Evolutionary conservation across 441 rosid species (phyloP).

Genomic region (Theobroma grandiflorum): DNA sequence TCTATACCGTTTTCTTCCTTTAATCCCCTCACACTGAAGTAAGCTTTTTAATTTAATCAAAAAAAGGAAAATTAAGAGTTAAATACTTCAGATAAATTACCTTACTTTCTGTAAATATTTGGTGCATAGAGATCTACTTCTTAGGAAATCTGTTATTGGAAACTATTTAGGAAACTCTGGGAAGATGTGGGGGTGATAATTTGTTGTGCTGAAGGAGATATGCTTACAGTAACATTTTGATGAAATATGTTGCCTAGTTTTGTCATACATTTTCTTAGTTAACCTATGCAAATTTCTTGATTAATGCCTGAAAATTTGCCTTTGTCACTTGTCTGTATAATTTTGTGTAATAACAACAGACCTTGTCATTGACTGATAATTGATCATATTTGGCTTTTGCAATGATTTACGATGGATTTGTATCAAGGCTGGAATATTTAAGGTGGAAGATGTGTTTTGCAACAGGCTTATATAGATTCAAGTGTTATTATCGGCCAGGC

Average conservation of each 20-base stretch:
- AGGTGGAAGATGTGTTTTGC: constrained; percentile 26
- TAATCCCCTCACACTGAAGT: constrained; percentile 5
- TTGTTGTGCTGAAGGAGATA: background rate
- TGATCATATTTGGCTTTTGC: background rate
- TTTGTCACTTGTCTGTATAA: background rate
- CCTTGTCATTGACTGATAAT: constrained; percentile 10
- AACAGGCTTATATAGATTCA: constrained; percentile 73
- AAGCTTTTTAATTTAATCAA: background rate
- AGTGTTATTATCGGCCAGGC: constrained; percentile 75
- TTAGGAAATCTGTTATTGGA: background rate
- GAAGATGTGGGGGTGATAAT: background rate
- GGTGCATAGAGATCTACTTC: background rate
- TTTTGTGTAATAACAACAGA: background rate
- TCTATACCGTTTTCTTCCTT: constrained; percentile 12
- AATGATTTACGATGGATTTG: background rate
- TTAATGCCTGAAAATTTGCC: background rate
- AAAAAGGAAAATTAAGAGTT: background rate
- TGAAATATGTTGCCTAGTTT: background rate
- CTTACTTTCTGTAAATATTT: background rate
- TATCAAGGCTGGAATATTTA: background rate
- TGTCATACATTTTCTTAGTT: background rate
- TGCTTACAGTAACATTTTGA: background rate
- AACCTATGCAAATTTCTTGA: background rate
- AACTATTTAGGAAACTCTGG: background rate
- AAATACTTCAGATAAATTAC: background rate